Percentiles rank a stretch among this genome's conserved stretches.
Conservation (phyloP, 805 yeast genomes). For the Yarrowia osloensis region DNA sequence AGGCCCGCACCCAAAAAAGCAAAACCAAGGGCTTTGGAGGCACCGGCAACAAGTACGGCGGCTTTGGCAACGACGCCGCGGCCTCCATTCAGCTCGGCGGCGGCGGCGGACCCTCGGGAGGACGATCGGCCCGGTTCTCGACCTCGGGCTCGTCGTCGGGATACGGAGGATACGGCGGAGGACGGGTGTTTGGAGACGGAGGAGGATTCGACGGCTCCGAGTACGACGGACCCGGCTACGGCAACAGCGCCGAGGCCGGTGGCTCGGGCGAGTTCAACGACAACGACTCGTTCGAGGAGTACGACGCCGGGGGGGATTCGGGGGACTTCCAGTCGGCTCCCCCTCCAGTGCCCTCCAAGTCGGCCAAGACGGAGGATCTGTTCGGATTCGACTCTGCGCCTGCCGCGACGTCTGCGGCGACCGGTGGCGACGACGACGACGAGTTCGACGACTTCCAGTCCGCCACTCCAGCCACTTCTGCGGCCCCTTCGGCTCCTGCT, state of each 20-base stretch:
- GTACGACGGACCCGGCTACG: slow-evolving; percentile 41
- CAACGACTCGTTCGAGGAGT: slow-evolving; percentile 45
- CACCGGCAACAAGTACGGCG: slow-evolving; percentile 43
- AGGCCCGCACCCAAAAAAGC: slow-evolving; percentile 81
- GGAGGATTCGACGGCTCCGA: slow-evolving; percentile 45
- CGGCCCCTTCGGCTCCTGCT: slow-evolving; percentile 29
- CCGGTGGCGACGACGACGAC: slow-evolving; percentile 51
- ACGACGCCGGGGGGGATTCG: slow-evolving; percentile 37
- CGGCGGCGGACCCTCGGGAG: slow-evolving; percentile 20
- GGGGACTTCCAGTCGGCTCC: slow-evolving; percentile 3
- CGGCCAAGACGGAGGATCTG: slow-evolving; percentile 33
- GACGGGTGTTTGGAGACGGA: slow-evolving; percentile 47
- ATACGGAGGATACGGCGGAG: slow-evolving; percentile 41
- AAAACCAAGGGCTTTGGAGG: slow-evolving; percentile 59
- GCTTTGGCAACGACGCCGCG: slow-evolving; percentile 42
- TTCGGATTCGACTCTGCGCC: slow-evolving; percentile 33
- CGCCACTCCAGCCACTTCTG: slow-evolving; percentile 50
- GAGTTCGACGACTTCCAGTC: slow-evolving; percentile 66
- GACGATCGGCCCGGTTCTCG: slow-evolving; percentile 14
- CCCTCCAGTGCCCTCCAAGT: slow-evolving; percentile 29
- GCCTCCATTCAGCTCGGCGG: slow-evolving; percentile 34
- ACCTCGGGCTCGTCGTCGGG: slow-evolving; percentile 28
- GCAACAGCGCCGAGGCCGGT: slow-evolving; percentile 29
- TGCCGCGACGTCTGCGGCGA: not conserved
- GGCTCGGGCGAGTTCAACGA: slow-evolving; percentile 33